These are phyloP conservation scores for Arabidopsis thaliana DNA, from an alignment of 345 rosid species.

Conservation along the genomic window DNA sequence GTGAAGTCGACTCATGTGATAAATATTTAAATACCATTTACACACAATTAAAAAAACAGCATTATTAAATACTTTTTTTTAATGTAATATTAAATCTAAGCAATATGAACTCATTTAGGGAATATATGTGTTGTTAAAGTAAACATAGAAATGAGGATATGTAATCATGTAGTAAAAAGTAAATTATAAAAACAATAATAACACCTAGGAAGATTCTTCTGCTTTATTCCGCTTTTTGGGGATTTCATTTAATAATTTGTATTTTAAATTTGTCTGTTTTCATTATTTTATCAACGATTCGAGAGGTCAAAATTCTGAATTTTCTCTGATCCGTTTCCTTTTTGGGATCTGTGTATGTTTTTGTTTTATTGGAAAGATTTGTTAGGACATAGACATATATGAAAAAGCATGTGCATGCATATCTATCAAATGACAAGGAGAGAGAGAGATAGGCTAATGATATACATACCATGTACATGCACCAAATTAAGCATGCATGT, in stretches of 20 bases:
- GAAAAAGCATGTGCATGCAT: conserved; percentile 46
- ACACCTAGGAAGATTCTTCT: conserved; percentile 36
- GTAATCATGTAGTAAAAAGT: conserved; percentile 26
- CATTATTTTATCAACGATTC: conserved; percentile 7
- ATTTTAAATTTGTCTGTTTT: conserved; percentile 28
- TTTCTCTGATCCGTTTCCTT: conserved; percentile 44
- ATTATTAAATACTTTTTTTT: background rate
- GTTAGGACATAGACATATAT: conserved; percentile 40
- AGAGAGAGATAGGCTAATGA: background rate
- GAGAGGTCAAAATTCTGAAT: conserved; percentile 44
- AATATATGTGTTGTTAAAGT: background rate
- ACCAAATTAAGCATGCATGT: conserved; percentile 27
- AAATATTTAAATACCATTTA: background rate
- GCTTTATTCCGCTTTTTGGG: conserved; percentile 13
- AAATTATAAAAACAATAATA: background rate
- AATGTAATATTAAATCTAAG: background rate
- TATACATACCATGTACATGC: conserved; percentile 34
- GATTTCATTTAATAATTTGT: conserved; percentile 24
- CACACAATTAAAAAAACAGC: background rate
- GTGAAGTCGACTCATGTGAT: conserved; percentile 21
- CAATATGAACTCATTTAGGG: background rate
- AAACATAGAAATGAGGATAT: background rate
- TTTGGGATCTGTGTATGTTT: conserved; percentile 47
- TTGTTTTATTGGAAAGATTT: conserved; percentile 48
- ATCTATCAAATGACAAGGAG: conserved; percentile 38